phyloP scores from a whole-genome alignment of 1,139 yeast genomes.

The Eremothecium cymbalariae region DNA sequence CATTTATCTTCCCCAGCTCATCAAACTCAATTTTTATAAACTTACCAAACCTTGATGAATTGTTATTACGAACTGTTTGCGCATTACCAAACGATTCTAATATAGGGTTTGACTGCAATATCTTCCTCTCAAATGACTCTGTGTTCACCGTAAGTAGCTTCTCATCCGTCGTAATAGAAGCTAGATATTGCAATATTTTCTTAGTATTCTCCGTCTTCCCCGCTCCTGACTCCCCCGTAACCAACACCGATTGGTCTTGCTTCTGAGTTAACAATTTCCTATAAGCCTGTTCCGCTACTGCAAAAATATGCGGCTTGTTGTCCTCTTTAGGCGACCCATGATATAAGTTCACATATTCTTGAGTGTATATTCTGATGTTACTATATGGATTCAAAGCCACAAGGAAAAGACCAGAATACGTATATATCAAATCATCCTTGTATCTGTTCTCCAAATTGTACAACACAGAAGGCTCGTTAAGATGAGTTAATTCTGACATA shows the following conservation, averaged over 20 bases:
- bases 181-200: constrained; percentile 84
- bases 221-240: constrained; percentile 98
- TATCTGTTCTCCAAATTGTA: constrained; percentile 80
- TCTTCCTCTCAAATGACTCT: constrained; percentile 64
- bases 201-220: constrained; percentile 98
- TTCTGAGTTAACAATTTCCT: constrained; percentile 61
- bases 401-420: constrained; percentile 76
- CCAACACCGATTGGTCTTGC: constrained; percentile 82
- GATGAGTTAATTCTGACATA: constrained; percentile 90
- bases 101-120: constrained; percentile 89
- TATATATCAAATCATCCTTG: constrained; percentile 68
- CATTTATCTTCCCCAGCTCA: constrained; percentile 56
- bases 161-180: constrained; percentile 53
- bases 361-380: constrained; percentile 63
- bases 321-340: constrained; percentile 36
- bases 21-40: constrained; percentile 82
- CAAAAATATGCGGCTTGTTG: constrained; percentile 82
- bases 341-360: constrained; percentile 48
- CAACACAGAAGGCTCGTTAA: constrained; percentile 91
- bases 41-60: constrained; percentile 95
- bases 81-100: constrained; percentile 97
- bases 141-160: constrained; percentile 12
- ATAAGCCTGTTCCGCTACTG: constrained; percentile 83
- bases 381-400: constrained; percentile 95
- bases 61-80: constrained; percentile 87